Conservation (phyloP, 2,329 filamentous ascomycete species). For the Cladosporium sphaerospermum region DNA sequence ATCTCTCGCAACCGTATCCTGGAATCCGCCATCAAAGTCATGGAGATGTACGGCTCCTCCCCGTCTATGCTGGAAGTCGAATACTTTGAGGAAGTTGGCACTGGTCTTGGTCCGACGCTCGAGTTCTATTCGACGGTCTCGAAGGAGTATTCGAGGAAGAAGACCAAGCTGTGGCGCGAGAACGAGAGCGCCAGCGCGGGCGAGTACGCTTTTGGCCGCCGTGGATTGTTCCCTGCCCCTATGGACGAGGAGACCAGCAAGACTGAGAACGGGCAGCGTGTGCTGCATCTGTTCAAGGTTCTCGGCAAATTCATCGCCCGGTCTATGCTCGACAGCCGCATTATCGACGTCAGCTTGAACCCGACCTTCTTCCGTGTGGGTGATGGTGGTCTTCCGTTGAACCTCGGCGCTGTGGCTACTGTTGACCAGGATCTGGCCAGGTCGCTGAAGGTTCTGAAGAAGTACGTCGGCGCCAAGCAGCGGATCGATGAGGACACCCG, state of each 20-base stretch:
- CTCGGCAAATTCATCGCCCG: slow-evolving; percentile 95
- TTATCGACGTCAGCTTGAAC: slow-evolving; percentile 96
- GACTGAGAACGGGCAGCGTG: slow-evolving; percentile 75
- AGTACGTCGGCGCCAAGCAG: slow-evolving; percentile 77
- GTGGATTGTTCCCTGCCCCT: slow-evolving; percentile 85
- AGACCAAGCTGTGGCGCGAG: slow-evolving; percentile 93
- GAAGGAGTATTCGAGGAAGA: slow-evolving; percentile 95
- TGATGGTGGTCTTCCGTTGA: slow-evolving; percentile 60
- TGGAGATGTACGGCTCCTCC: slow-evolving; percentile 96
- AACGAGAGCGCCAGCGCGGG: slow-evolving; percentile 66
- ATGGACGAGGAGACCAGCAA: slow-evolving; percentile 71
- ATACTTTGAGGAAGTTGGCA: slow-evolving; percentile 98
- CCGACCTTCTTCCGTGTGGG: slow-evolving; percentile 95
- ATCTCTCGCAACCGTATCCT: slow-evolving; percentile 92
- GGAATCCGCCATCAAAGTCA: slow-evolving; percentile 94
- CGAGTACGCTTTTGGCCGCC: slow-evolving; percentile 78
- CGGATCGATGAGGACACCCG: slow-evolving; percentile 66
- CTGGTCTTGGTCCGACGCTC: slow-evolving; percentile 86
- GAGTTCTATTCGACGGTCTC: slow-evolving; percentile 98
- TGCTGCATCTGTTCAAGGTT: slow-evolving; percentile 82
- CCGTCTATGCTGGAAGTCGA: slow-evolving; percentile 95
- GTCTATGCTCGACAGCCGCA: slow-evolving; percentile 96
- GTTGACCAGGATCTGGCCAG: slow-evolving; percentile 82
- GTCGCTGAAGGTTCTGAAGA: slow-evolving; percentile 80
- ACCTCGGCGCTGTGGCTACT: slow-evolving; percentile 77